phyloP scores from a whole-genome alignment of 2,329 filamentous ascomycete species.

The Xylogone sp. region DNA sequence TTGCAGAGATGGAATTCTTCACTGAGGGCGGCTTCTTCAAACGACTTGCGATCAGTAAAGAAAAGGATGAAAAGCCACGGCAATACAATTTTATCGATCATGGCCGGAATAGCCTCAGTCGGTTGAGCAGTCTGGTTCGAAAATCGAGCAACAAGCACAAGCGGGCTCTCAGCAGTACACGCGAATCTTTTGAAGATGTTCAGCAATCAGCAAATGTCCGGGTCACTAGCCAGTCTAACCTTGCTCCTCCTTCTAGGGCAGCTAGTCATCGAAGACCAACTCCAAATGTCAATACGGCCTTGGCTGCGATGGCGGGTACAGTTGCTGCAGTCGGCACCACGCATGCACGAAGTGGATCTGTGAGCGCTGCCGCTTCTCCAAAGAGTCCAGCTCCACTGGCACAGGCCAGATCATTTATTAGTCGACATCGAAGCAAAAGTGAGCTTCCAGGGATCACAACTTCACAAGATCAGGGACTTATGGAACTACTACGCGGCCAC shows the following conservation, averaged over 20 bases:
- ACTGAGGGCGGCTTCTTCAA: conserved; percentile 60
- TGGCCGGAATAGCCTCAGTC: conserved; percentile 19
- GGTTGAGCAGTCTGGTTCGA: conserved; percentile 24
- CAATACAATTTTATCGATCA: conserved; percentile 52
- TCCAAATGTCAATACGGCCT: conserved; percentile 56
- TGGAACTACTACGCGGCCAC: conserved; percentile 50
- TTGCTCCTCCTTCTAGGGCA: conserved; percentile 46
- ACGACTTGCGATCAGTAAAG: conserved; percentile 52
- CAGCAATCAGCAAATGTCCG: conserved; percentile 25
- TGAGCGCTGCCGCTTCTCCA: conserved; percentile 50
- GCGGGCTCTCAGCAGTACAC: conserved; percentile 18
- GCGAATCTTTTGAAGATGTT: conserved; percentile 19
- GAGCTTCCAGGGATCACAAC: conserved; percentile 41
- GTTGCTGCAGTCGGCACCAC: conserved; percentile 51
- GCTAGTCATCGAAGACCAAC: conserved; percentile 48
- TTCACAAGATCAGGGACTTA: conserved; percentile 38
- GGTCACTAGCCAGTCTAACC: conserved; percentile 30
- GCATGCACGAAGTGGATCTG: conserved; percentile 56
- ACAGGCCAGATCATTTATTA: conserved; percentile 40
- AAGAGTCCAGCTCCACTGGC: conserved; percentile 33
- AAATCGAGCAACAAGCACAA: conserved; percentile 28
- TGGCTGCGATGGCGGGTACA: conserved; percentile 51
- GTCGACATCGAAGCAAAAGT: conserved; percentile 52
- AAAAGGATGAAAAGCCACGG: conserved; percentile 35
- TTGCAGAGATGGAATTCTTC: conserved; percentile 54